phyloP scores from a whole-genome alignment of 164 flowering plant species.

The Tetracentron sinense region DNA sequence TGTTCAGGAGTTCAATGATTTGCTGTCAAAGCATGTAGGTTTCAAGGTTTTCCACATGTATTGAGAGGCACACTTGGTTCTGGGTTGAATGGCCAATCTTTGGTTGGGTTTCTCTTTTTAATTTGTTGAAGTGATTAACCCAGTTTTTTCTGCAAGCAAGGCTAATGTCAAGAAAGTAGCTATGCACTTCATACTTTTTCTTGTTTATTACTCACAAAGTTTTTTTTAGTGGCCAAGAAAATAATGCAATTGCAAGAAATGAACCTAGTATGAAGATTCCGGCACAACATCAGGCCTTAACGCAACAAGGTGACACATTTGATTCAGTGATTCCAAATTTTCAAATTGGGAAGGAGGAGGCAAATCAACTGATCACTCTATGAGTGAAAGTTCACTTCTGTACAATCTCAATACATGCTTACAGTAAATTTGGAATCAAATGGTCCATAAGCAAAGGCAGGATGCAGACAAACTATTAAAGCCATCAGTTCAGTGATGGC shows the following conservation, averaged over 20 bases:
- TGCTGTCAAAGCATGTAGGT: not conserved
- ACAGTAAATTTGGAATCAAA: no score
- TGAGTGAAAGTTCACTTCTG: not conserved
- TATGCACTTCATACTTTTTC: not conserved
- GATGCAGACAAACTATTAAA: not conserved
- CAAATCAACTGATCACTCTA: no score
- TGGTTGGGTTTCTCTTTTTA: not conserved
- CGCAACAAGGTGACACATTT: not conserved
- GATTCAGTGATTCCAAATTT: not conserved
- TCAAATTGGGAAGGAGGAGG: not conserved
- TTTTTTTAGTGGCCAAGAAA: not conserved
- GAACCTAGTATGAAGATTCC: not conserved
- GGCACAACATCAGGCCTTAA: not conserved
- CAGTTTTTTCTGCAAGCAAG: not conserved
- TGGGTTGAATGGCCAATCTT: not conserved
- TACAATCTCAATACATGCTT: no score
- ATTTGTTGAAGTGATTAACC: not conserved
- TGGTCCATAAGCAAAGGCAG: not conserved
- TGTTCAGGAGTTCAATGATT: not conserved
- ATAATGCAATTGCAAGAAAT: not conserved
- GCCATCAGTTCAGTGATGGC: not conserved
- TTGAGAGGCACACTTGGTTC: not conserved
- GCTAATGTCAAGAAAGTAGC: not conserved
- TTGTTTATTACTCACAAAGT: no score
- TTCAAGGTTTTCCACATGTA: not conserved